Evolutionary conservation across 352 stramenopile genomes (phyloP).

Genomic region (Globisporangium radiosum): DNA sequence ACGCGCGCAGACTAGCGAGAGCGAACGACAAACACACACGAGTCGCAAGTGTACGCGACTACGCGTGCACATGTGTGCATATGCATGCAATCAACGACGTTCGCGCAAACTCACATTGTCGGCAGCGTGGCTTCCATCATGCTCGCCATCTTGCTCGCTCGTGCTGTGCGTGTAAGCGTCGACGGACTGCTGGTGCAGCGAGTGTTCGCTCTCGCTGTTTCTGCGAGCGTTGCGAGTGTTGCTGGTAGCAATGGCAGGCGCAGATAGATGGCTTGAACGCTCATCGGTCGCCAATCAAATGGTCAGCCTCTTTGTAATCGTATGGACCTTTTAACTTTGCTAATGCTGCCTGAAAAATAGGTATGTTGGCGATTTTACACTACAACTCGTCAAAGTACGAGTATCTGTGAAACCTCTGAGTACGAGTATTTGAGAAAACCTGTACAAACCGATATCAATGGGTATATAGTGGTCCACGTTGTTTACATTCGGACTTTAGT

Average conservation of each 20-base stretch:
- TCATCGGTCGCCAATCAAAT: constrained; percentile 1
- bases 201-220: neutral
- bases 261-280: neutral
- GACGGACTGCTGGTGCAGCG: neutral
- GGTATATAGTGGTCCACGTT: too few relatives aligned
- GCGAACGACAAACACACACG: neutral
- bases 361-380: too few relatives aligned
- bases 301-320: neutral
- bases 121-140: constrained; percentile 69
- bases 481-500: too few relatives aligned
- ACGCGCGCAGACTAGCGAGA: constrained; percentile 5
- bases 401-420: too few relatives aligned
- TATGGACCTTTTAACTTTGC: too few relatives aligned
- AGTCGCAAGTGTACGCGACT: too few relatives aligned
- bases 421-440: too few relatives aligned
- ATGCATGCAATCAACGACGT: neutral
- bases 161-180: neutral
- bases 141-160: constrained; percentile 24
- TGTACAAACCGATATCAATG: too few relatives aligned
- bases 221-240: neutral
- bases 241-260: neutral
- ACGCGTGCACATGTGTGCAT: neutral
- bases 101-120: constrained; percentile 46
- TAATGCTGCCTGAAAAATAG: too few relatives aligned
- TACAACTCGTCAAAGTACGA: too few relatives aligned